Evolutionary conservation across 148 eudicot species (phyloP), one percentile per base, ranked within the genome.

Genomic region (Dysphania ambrosioides): DNA sequence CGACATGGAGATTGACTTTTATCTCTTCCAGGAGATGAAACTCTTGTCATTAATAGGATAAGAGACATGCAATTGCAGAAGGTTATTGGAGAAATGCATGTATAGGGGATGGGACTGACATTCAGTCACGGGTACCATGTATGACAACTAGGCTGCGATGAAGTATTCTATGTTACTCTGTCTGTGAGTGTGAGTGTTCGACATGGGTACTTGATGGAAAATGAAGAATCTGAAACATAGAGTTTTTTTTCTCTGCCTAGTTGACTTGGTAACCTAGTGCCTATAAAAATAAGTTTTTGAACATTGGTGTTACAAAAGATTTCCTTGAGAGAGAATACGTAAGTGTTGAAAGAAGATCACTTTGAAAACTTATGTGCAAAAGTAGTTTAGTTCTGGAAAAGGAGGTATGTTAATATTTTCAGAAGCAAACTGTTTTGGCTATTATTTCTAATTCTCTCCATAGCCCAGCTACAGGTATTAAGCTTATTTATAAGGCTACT

Each of bases 341-440:
- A 47, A 47, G 47, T 42, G 2, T 9, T 11, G 47, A 42, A 42
- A 11, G 13, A 42, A 57, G 29, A 6, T 57, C 2, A 57, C 61
- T 57, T 57, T n/a, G 15, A n/a, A 57, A 57, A 42, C 13, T 42
- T 9, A 6, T 42, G 13, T 42, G 9, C 19, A 47, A 47, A 47
- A 47, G 0, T 3, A 47, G 16, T 47, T 47, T 11, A 4, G 15
- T 15, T 12, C 51, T 47, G 51, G 13, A 47, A 47, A 47, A 12
- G 12, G 51, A 8, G 29, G 2, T 2, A 58, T 58, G 11, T 2
- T 47, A 19, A 3, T 12, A 47, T 47, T 1, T 47, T 58, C 7
- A 12, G 51, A 44, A 57, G 62, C 27, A 24, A 24, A 58, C 26
- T 58, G 60, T 57, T 58, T 58, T 57, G 61, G 61, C 61, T 57